A percentile compares a stretch with the other conserved stretches of the same genome.
These are phyloP conservation scores for Wickerhamiella spandovensis DNA, from an alignment of 805 yeast species.

Conservation along the genomic window DNA sequence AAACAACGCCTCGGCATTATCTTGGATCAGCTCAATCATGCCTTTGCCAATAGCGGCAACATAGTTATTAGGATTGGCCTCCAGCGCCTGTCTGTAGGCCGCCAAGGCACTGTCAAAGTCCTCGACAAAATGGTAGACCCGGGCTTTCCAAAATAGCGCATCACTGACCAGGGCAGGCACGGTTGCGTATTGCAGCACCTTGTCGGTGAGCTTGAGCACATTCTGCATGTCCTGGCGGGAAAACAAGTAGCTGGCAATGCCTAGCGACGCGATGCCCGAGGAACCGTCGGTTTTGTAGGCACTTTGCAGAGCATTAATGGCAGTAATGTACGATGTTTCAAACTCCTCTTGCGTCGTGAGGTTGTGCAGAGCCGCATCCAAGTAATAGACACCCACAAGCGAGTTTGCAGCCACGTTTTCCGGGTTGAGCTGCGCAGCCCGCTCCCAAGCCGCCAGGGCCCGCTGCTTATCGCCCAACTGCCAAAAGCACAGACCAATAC, in stretches of 20 bases:
- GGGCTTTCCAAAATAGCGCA: conserved; percentile 72
- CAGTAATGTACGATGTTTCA: conserved; percentile 40
- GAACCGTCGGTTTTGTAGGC: conserved; percentile 33
- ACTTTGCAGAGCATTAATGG: conserved; percentile 35
- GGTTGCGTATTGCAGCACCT: conserved; percentile 32
- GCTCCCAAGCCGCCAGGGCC: conserved; percentile 73
- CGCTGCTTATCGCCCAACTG: conserved; percentile 59
- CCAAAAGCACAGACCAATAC: conserved; percentile 93
- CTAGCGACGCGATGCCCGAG: conserved; percentile 44
- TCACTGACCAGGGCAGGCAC: conserved; percentile 39
- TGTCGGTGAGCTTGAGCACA: conserved; percentile 43
- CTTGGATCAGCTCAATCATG: conserved; percentile 66
- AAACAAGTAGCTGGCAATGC: conserved; percentile 59
- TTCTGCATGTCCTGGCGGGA: conserved; percentile 47
- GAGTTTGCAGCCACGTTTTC: conserved; percentile 46
- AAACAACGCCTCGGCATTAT: conserved; percentile 70
- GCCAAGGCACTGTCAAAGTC: conserved; percentile 62
- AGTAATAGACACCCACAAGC: conserved; percentile 51
- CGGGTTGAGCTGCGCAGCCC: conserved; percentile 57
- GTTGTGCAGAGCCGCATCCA: conserved; percentile 48
- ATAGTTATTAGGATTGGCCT: conserved; percentile 43
- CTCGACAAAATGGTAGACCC: conserved; percentile 48
- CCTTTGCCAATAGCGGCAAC: conserved; percentile 74
- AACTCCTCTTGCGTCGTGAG: conserved; percentile 42
- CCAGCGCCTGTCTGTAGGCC: conserved; percentile 58